Percentiles rank a stretch among this genome's conserved stretches.
phyloP scores from a whole-genome alignment of 176 grass and related monocot species.

The sorghum (Sorghum bicolor) region DNA sequence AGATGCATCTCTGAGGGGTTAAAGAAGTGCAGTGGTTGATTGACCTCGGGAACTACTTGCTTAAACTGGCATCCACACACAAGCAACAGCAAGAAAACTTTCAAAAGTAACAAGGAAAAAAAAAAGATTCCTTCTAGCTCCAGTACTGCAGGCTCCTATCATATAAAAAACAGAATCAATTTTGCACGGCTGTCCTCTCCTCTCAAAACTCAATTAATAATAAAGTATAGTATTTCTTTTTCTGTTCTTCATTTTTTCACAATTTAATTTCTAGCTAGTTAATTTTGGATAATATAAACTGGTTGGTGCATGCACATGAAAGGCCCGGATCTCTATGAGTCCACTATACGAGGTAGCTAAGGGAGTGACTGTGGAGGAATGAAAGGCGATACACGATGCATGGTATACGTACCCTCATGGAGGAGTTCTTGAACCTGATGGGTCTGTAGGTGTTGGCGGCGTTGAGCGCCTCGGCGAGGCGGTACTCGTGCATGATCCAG shows the following conservation, averaged over 20 bases:
- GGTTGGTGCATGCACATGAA: no score
- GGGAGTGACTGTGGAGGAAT: no score
- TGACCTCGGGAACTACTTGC: constrained; percentile 4
- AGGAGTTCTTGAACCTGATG: constrained; percentile 4
- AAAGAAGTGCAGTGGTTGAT: constrained; percentile 10
- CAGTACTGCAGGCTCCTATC: not conserved
- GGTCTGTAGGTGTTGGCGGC: constrained; percentile 24
- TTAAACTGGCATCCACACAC: constrained; percentile 37
- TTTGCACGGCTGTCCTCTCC: not conserved
- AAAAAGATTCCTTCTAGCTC: not conserved
- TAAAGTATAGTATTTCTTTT: no score
- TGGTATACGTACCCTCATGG: constrained; percentile 44
- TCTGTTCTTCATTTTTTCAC: no score
- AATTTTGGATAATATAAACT: no score
- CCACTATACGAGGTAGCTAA: no score
- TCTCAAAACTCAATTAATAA: not conserved
- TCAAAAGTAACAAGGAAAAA: constrained; percentile 18
- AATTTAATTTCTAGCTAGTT: no score
- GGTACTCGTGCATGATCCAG: constrained; percentile 99
- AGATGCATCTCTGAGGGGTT: not conserved
- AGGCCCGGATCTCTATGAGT: no score
- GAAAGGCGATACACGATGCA: no score
- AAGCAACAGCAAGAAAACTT: constrained; percentile 14
- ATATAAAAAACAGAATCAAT: not conserved
- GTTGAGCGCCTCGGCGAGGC: constrained; percentile 48